Percentiles rank a stretch among this genome's conserved stretches.
phyloP scores from a whole-genome alignment of 345 rosid species.

The Ceriops zippeliana region DNA sequence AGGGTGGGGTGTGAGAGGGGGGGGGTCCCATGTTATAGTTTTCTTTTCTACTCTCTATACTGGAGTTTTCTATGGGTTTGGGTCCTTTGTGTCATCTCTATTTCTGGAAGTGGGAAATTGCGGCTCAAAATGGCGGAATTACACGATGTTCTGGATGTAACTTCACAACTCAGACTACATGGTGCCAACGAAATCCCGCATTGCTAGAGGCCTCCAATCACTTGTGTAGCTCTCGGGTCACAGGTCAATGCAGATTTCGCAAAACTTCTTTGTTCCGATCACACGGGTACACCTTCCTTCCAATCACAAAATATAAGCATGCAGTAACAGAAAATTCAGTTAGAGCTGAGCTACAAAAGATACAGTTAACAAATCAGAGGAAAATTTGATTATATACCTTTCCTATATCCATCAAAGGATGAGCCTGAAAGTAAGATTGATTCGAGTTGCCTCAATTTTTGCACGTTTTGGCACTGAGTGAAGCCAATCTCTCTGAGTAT shows the following conservation, averaged over 20 bases:
- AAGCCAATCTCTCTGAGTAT: constrained; percentile 85
- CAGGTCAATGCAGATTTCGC: background rate
- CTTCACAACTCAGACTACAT: too few relatives aligned
- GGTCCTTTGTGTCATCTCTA: too few relatives aligned
- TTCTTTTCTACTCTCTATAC: too few relatives aligned
- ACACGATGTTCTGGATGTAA: too few relatives aligned
- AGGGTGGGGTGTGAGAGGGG: rapidly evolving
- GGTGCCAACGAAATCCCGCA: too few relatives aligned
- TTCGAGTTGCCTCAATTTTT: constrained; percentile 53
- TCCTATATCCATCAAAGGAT: constrained; percentile 24
- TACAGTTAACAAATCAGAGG: background rate
- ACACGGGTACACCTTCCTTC: too few relatives aligned
- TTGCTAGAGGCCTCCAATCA: too few relatives aligned
- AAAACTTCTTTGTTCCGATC: background rate
- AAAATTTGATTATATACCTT: background rate
- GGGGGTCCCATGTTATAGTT: too few relatives aligned
- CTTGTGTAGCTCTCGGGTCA: background rate
- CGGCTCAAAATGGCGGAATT: too few relatives aligned
- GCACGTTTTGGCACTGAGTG: constrained; percentile 88
- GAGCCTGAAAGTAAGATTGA: constrained; percentile 77
- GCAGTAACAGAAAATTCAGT: background rate
- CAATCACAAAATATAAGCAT: background rate
- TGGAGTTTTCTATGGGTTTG: too few relatives aligned
- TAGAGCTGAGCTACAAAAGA: background rate
- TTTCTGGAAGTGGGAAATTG: too few relatives aligned